Evolutionary conservation across 768 basidiomycete genomes (phyloP), one percentile per base, ranked within the genome.

Genomic region (Leccinum subtestaceum): DNA sequence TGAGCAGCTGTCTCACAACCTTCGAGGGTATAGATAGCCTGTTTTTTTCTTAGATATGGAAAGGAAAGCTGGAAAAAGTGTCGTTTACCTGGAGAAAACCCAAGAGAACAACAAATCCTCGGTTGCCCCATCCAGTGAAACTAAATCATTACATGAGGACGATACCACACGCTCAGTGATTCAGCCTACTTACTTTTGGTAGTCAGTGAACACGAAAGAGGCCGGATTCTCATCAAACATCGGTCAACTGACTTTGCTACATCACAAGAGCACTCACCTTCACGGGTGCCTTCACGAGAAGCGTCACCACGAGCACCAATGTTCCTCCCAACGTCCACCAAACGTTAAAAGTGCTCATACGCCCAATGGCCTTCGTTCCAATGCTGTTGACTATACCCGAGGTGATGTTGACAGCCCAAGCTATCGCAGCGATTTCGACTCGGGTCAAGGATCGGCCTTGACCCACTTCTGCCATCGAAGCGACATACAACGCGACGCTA

Each of bases 1-100:
- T 85, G 84, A n/a, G 84, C 83, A 43, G 84, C 82, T 5, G 83
- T 85, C 65, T 84, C 84, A 65, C 83, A 84, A 23, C 84, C 84
- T 70, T 84, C 84, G 27, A 84, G 75, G 2, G 84, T 84, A 62
- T 84, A 84, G 12, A 84, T 84, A 6, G 83, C 81, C 77, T 80
- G 27, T 2, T 36, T 17, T 17, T 13, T 45, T 49, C 40, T 61
- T 47, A 58, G 56, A 13, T 46, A 23, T 19, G 7, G 48, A 21
- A 34, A n/a, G n/a, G 2, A 11, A 19, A 2, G 13, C 27, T 47
- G 27, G 7, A 23, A 47, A 43, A 4, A 25, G 31, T 17, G 25
- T 2, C 11, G 2, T 6, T 56, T 51, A 67, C 68, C 68, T 69
- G 68, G 21, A 70, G 77, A 65, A 85, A 84, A 7, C 84, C 84